A percentile compares a stretch with the other conserved stretches of the same genome.
These are phyloP conservation scores for Cladobotryum protrusum DNA, from an alignment of 2,329 filamentous ascomycete genomes.

Conservation along the genomic window DNA sequence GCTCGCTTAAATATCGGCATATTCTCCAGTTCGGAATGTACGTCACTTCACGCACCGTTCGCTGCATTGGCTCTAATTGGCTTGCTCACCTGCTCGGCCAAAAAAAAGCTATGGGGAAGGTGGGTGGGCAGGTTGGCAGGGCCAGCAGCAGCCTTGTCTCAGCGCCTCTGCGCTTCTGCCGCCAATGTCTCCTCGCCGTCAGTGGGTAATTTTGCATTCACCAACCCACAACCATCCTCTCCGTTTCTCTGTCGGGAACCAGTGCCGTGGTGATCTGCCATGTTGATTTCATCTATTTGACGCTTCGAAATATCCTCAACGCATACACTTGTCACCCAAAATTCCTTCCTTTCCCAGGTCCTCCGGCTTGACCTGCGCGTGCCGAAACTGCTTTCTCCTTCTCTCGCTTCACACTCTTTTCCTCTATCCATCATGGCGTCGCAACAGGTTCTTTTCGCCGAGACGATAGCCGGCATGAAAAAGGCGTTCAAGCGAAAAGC, in stretches of 20 bases:
- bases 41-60: too few relatives aligned
- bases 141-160: slow-evolving; percentile 10
- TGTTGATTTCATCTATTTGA: slow-evolving; percentile 2
- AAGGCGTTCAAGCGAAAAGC: slow-evolving; percentile 59
- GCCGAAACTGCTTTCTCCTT: not conserved
- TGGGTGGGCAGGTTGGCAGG: slow-evolving; percentile 6
- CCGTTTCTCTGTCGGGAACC: not conserved
- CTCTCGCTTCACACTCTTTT: not conserved
- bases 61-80: too few relatives aligned
- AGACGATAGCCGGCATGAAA: slow-evolving; percentile 63
- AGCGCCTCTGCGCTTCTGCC: slow-evolving; percentile 8
- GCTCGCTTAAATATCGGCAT: too few relatives aligned
- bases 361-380: too few relatives aligned
- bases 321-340: too few relatives aligned
- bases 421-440: slow-evolving; percentile 31
- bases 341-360: too few relatives aligned
- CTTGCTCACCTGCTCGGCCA: not conserved
- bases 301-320: not conserved
- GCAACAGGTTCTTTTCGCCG: slow-evolving; percentile 57
- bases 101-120: slow-evolving; percentile 8
- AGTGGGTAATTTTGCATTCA: slow-evolving; percentile 9
- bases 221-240: not conserved
- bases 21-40: too few relatives aligned
- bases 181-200: slow-evolving; percentile 1
- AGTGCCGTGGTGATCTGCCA: not conserved